A percentile compares a stretch with the other conserved stretches of the same genome.
Conservation (phyloP, 345 rosid genomes). For the Ricinus communis region DNA sequence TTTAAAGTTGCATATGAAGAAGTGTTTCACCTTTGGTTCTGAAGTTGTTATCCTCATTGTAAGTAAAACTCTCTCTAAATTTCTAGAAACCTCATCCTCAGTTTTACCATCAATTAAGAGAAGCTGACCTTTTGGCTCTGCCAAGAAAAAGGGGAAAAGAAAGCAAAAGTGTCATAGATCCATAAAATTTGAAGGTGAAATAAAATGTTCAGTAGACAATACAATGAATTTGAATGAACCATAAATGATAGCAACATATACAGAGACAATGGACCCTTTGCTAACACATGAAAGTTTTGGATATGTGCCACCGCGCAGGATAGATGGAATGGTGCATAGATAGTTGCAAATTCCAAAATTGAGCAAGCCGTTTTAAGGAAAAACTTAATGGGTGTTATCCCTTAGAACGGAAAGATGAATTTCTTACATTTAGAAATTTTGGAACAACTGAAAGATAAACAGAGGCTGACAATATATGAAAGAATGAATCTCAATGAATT, state of each 20-base stretch:
- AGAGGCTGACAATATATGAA: background rate
- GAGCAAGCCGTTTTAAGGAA: background rate
- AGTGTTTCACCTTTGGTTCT: conserved; percentile 64
- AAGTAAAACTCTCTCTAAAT: conserved; percentile 92
- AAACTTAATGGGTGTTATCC: background rate
- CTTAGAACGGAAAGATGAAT: background rate
- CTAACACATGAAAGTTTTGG: background rate
- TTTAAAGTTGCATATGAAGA: background rate
- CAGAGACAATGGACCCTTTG: background rate
- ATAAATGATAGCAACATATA: background rate
- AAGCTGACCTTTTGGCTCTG: conserved; percentile 99
- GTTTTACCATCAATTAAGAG: conserved; percentile 91
- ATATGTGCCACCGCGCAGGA: background rate
- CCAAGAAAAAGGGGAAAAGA: conserved; percentile 4
- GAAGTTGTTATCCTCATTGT: conserved; percentile 92
- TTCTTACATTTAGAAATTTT: conserved; percentile 1
- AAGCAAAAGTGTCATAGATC: background rate
- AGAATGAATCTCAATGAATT: background rate
- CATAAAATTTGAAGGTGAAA: background rate
- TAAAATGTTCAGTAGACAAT: conserved; percentile 3
- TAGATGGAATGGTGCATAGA: no score
- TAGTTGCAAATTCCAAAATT: background rate
- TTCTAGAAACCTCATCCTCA: conserved; percentile 76
- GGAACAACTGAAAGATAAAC: background rate
- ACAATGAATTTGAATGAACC: background rate